Evolutionary conservation across 176 grass and related monocot species (phyloP), one percentile per base, ranked within the genome.

Genomic region (Echinochloa phyllopogon): DNA sequence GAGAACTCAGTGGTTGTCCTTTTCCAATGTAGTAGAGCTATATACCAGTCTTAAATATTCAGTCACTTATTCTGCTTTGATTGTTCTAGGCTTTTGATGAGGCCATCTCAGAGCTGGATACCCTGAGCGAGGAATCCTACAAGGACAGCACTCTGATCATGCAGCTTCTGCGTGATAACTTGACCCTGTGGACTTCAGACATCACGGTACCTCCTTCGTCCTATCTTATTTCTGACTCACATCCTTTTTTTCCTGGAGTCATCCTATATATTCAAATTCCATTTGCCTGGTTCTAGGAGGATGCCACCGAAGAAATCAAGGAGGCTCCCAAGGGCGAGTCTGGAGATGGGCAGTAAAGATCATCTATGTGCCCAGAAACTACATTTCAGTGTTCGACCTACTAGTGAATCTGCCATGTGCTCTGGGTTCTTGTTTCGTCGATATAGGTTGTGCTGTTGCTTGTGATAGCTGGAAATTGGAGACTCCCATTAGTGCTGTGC

Each of bases 121-220:
- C 85, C 10, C 86, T 92, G 90, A 89, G 93, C 2, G 85, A 95
- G 82, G 85, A 95, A 69, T 95, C 87, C 6, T 95, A 92, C 82
- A 95, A 95, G 75, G 90, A 92, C 82, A 92, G 87, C 74, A 88
- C 93, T 77, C 75, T 92, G 85, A 95, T 86, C 40, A 95, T 92
- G 90, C 93, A 95, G 56, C 90, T 94, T 60, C 92, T 94, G 72
- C 89, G 84, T 67, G 92, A 94, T 70, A 94, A 94, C 84, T 92
- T 95, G 70, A 95, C 90, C 37, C 82, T 95, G 17, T 95, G 90
- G 93, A 90, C 88, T 77, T 95, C 93, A 14, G 82, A 92, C 73
- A 88, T 91, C 44, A 72, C 77, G 70, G 89, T 91, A 82, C 17
- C 18, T 64, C 39, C 48, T 65, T 81, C 0, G 0, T 62, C 65